Evolutionary conservation across 2,329 filamentous ascomycete genomes (phyloP), one percentile per base, ranked within the genome.

Genomic region (Colletotrichum lindemuthianum): DNA sequence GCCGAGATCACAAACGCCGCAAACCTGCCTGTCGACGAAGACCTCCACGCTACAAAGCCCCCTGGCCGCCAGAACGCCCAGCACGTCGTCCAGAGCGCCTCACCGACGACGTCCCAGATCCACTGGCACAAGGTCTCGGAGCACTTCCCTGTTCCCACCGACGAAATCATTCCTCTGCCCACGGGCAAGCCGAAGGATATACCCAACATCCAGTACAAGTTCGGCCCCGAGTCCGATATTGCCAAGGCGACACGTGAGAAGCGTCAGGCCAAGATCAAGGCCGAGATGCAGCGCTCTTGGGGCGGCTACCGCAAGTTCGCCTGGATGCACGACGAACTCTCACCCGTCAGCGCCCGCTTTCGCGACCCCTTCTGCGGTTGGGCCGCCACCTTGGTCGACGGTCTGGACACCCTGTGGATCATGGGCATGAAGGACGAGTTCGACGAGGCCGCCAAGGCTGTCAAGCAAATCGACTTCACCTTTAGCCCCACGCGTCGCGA

Each of bases 281-380:
- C 85, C 6, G 90, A 93, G 63, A 92, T 96, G 75, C 80, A 86
- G 71, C 90, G 90, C 70, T 89, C 92, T 0, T 98, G 96, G 95
- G 78, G 81, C 4, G 92, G 92, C 40, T 98, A 98, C 78, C 91
- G 86, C 72, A 82, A 88, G 66, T 84, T 89, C 70, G 95, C 94
- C 10, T 96, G 92, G 88, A 86, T 89, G 67, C 92, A 96, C 70
- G 96, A 98, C 73, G 96, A 98, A 79, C 78, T 98, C 13, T 84
- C 80, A 48, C 96, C 96, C 2, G 81, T 95, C 9, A 86, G 87
- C 36, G 89, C 89, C 55, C 80, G 79, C 12, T 87, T 82, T 68
- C 86, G 87, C 15, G 91, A 97, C 73, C 92, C 93, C 0, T 98
- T 98, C 76, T 95, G 93, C 73, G 92, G 91, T 53, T 97, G 93